Conservation (phyloP, 1,139 yeast genomes). For the Yamadazyma conglobata region DNA sequence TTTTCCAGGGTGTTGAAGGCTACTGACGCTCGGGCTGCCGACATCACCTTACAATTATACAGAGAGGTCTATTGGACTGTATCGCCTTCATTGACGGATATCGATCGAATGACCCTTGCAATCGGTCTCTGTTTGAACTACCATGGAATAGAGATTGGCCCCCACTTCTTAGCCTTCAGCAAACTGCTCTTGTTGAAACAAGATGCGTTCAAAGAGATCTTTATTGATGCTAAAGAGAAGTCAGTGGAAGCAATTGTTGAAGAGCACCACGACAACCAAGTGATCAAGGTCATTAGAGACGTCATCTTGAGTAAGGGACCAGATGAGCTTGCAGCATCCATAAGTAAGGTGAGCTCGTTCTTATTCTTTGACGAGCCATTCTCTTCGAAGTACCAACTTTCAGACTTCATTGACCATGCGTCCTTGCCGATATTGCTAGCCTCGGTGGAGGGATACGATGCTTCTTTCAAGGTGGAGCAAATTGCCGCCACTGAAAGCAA, state of each 20-base stretch:
- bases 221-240: conserved; percentile 3
- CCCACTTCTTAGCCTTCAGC: conserved; percentile 17
- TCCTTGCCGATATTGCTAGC: conserved; percentile 49
- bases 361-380: conserved; percentile 24
- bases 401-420: conserved; percentile 18
- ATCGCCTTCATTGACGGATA: conserved; percentile 48
- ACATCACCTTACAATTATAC: conserved; percentile 37
- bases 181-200: conserved; percentile 5
- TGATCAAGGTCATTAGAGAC: conserved; percentile 13
- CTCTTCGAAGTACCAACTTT: conserved; percentile 25
- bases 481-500: conserved; percentile 30
- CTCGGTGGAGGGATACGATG: conserved; percentile 64
- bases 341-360: conserved; percentile 16
- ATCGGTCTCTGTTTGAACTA: conserved; percentile 32
- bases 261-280: conserved; percentile 19
- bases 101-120: conserved; percentile 48
- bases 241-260: conserved; percentile 1
- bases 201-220: conserved; percentile 6
- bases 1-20: conserved; percentile 36
- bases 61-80: conserved; percentile 43
- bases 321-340: conserved; percentile 16
- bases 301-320: conserved; percentile 12
- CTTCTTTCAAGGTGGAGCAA: conserved; percentile 51
- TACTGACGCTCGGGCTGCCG: conserved; percentile 17
- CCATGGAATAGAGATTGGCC: conserved; percentile 25